A percentile compares a stretch with the other conserved stretches of the same genome.
phyloP scores from a whole-genome alignment of 2,329 filamentous ascomycete species.

The Tolypocladium guangdongense region DNA sequence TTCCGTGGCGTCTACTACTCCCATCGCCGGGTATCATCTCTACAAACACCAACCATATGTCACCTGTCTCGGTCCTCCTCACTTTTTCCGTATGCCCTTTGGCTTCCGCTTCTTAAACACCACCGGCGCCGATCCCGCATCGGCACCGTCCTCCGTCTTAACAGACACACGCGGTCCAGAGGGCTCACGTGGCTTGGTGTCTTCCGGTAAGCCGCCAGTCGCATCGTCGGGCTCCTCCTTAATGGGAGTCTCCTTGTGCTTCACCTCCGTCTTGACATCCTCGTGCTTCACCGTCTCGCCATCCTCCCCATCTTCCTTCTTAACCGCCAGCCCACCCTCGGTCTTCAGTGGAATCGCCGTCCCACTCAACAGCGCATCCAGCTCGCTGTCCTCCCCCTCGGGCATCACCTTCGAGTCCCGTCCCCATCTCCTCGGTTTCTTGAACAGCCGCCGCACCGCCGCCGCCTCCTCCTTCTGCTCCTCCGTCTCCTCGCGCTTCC shows the following conservation, averaged over 20 bases:
- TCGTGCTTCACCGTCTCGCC: conserved; percentile 13
- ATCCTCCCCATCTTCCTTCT: conserved; percentile 10
- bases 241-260: conserved; percentile 15
- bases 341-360: conserved; percentile 12
- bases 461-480: conserved; percentile 47
- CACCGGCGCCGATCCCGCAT: conserved; percentile 32
- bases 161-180: neutral
- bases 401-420: conserved; percentile 39
- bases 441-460: conserved; percentile 47
- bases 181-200: neutral
- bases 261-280: conserved; percentile 9
- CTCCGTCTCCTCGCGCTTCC: conserved; percentile 51
- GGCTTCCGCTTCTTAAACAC: conserved; percentile 75
- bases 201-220: conserved; percentile 2
- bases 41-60: neutral
- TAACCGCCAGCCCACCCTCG: conserved; percentile 11
- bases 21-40: conserved; percentile 4
- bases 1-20: neutral
- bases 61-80: conserved; percentile 4
- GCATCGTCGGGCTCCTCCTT: conserved; percentile 27
- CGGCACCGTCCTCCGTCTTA: conserved; percentile 25
- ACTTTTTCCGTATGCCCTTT: conserved; percentile 53
- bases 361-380: conserved; percentile 49
- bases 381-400: conserved; percentile 38
- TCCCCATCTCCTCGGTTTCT: conserved; percentile 46